Evolutionary conservation across 2,329 filamentous ascomycete species (phyloP).

Genomic region (Fusarium fracticaudum): DNA sequence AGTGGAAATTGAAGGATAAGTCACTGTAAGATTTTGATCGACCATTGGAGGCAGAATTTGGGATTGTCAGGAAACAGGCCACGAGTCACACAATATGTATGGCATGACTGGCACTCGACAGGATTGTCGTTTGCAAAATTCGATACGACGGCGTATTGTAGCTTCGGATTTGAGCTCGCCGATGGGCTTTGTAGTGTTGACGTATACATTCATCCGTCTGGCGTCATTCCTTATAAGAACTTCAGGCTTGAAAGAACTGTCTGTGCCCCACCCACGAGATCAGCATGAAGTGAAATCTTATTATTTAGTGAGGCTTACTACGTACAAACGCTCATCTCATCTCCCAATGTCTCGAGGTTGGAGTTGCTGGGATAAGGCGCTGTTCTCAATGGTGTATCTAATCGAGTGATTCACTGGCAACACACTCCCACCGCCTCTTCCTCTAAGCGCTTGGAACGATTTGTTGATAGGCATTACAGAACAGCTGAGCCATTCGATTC

Average conservation of each 20-base stretch:
- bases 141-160: neutral
- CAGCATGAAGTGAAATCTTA: slow-evolving; percentile 22
- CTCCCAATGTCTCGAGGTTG: slow-evolving; percentile 6
- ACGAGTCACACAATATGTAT: slow-evolving; percentile 1
- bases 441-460: slow-evolving; percentile 36
- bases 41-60: neutral
- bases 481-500: slow-evolving; percentile 11
- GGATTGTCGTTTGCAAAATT: neutral
- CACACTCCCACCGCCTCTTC: slow-evolving; percentile 34
- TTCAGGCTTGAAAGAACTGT: neutral
- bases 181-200: slow-evolving; percentile 15
- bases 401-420: neutral
- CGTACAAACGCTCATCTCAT: slow-evolving; percentile 9
- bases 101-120: neutral
- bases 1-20: neutral
- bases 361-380: neutral
- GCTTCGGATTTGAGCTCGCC: slow-evolving; percentile 5
- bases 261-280: slow-evolving; percentile 12
- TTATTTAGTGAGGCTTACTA: slow-evolving; percentile 19
- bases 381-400: neutral
- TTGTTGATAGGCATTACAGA: slow-evolving; percentile 1
- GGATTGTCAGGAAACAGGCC: slow-evolving; percentile 18
- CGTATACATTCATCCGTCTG: slow-evolving; percentile 35
- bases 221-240: slow-evolving; percentile 36
- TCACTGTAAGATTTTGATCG: neutral